Conservation (phyloP, 2,329 filamentous ascomycete species). For the Aspergillus persii region DNA sequence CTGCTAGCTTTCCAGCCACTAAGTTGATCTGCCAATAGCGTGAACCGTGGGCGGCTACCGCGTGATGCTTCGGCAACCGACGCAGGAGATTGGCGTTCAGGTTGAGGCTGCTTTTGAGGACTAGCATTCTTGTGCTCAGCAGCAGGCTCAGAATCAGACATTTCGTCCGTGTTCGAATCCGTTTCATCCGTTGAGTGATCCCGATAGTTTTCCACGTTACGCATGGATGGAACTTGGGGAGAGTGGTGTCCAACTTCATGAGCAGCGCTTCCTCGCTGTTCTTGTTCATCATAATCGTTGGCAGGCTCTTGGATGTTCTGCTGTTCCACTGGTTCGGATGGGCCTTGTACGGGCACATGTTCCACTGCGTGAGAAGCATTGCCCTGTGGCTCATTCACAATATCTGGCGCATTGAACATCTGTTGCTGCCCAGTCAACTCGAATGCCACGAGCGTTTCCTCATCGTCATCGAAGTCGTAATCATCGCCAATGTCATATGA, state of each 20-base stretch:
- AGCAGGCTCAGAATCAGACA: neutral
- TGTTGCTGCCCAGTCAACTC: slow-evolving; percentile 14
- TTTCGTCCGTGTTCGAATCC: neutral
- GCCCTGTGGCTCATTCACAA: neutral
- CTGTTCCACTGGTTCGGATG: neutral
- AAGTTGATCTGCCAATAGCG: slow-evolving; percentile 61
- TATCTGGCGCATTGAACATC: neutral
- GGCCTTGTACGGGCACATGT: neutral
- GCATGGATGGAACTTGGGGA: neutral
- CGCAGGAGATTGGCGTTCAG: neutral
- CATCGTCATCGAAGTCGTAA: slow-evolving; percentile 19
- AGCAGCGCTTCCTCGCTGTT: neutral
- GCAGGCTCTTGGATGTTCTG: neutral
- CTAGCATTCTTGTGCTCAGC: neutral
- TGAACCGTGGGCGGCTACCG: slow-evolving; percentile 54
- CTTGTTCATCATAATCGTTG: neutral
- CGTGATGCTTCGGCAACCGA: slow-evolving; percentile 9
- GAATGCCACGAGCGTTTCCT: slow-evolving; percentile 17
- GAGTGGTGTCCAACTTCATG: slow-evolving; percentile 9
- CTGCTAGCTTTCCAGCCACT: slow-evolving; percentile 63
- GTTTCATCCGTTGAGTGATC: neutral
- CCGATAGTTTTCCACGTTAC: neutral
- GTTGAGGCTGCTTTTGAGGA: neutral
- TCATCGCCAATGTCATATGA: slow-evolving; percentile 15
- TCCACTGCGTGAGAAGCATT: slow-evolving; percentile 8